Base-by-base conservation (phyloP, 495 filamentous ascomycete species). In the Durotheca rogersii region DNA sequence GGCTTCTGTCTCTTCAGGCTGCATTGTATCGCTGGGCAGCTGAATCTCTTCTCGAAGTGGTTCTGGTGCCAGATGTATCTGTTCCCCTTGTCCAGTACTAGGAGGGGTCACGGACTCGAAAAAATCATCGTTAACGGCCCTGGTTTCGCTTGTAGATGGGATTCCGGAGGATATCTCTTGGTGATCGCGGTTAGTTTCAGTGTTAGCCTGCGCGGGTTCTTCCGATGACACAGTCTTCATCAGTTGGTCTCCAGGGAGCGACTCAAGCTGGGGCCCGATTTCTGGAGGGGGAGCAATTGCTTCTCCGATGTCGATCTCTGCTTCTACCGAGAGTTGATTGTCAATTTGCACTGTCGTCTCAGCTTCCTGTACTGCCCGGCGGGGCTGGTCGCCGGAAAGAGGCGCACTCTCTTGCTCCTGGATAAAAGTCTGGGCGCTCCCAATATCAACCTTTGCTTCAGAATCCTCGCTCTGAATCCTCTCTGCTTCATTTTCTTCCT, bases 401-500 rank as follows among this genome's bases (percentile, higher is more conserved):
- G 39, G 23, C 11, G 27, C 34, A 17, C 12, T 23, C 23, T 46
- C 36, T 33, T 51, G 29, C 14, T 46, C 45, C 1, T 38, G 36
- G 15, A 30, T 31, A 15, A 27, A 3, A 2, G 34, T 18, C 34
- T 43, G 40, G 32, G 38, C 45, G 21, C 19, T 23, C 7, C 32
- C 7, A 17, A 12, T 23, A 37, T 45, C 44, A 30, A 34, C 9
- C 14, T 43, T 44, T 3, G 17, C 23, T 33, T 51, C 47, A 6
- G 42, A 33, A 6, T 51, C 47, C 20, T 10, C 5, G 3, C 17
- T 14, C 27, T 55, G 56, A 6, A 35, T 12, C 20, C 51, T 51
- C 34, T 60, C 36, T 9, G 47, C 53, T 34, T 51, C 51, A 41
- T 57, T 57, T 25, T 64, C 53, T 25, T 64, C 57, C 61, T 64